A percentile compares a stretch with the other conserved stretches of the same genome.
Evolutionary conservation across 805 yeast species (phyloP).

Genomic region (Cephaloascus fragrans): DNA sequence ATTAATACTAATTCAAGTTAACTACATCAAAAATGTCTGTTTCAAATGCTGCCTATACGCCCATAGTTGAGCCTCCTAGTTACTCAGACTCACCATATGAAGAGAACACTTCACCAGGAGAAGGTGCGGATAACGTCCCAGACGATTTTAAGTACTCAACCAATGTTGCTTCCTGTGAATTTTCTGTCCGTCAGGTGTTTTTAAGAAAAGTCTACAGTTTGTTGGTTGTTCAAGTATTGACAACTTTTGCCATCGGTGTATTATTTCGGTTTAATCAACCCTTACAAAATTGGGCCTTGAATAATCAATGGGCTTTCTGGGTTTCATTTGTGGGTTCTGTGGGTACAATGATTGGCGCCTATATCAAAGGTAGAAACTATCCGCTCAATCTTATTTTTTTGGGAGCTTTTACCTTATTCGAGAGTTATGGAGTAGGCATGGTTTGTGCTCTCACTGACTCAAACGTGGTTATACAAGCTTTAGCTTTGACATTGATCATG

Average conservation of each 20-base stretch:
- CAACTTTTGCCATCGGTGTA: conserved; percentile 50
- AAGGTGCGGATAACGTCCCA: conserved; percentile 31
- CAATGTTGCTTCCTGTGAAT: conserved; percentile 67
- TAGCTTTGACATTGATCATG: conserved; percentile 55
- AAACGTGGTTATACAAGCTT: conserved; percentile 58
- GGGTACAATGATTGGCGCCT: conserved; percentile 56
- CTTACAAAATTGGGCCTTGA: conserved; percentile 44
- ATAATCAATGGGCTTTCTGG: conserved; percentile 48
- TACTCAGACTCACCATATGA: conserved; percentile 7
- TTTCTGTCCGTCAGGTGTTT: conserved; percentile 67
- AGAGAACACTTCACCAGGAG: conserved; percentile 9
- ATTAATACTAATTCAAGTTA: too few relatives aligned
- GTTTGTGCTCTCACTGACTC: conserved; percentile 56
- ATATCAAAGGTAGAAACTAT: conserved; percentile 53
- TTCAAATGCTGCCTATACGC: conserved; percentile 1
- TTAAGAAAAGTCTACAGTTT: conserved; percentile 73
- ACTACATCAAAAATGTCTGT: neutral
- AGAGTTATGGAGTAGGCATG: conserved; percentile 64
- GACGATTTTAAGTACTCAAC: conserved; percentile 81
- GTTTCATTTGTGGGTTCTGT: conserved; percentile 51
- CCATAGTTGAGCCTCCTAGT: conserved; percentile 11
- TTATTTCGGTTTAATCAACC: conserved; percentile 33
- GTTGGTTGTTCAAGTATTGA: conserved; percentile 51
- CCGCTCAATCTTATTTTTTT: conserved; percentile 57
- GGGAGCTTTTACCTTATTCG: conserved; percentile 61